Conservation (phyloP, 2,329 filamentous ascomycete species). For the Aspergillus clavatus region DNA sequence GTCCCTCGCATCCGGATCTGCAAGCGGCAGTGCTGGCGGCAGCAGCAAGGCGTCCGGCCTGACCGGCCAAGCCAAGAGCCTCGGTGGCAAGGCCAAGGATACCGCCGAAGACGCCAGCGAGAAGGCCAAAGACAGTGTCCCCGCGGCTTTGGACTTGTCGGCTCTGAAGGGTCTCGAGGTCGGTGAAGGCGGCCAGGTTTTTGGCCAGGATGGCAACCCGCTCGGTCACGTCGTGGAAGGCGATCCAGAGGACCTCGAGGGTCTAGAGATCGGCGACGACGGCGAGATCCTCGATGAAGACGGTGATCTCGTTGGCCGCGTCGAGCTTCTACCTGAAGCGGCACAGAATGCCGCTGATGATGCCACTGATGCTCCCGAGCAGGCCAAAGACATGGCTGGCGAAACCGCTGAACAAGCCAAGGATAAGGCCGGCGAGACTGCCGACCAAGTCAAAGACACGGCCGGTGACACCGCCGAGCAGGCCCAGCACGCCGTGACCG, state of each 20-base stretch:
- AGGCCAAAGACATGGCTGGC: constrained; percentile 12
- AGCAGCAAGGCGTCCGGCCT: constrained; percentile 11
- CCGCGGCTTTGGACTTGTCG: constrained; percentile 24
- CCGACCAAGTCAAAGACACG: constrained; percentile 33
- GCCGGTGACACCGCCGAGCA: constrained; percentile 9
- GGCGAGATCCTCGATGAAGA: constrained; percentile 31
- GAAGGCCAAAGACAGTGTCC: constrained; percentile 17
- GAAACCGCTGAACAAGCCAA: constrained; percentile 36
- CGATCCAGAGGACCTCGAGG: constrained; percentile 38
- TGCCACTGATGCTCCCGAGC: constrained; percentile 7
- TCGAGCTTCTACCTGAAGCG: constrained; percentile 24
- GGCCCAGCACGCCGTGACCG: constrained; percentile 29
- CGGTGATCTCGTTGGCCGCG: constrained; percentile 36
- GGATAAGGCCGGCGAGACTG: constrained; percentile 19
- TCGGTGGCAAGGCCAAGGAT: constrained; percentile 16
- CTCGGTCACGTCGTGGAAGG: constrained; percentile 40
- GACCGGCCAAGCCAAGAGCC: constrained; percentile 15
- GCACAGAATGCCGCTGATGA: constrained; percentile 23
- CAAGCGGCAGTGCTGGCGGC: no score
- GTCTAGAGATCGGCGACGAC: constrained; percentile 37
- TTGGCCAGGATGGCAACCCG: constrained; percentile 31
- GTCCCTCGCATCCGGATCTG: constrained; percentile 28
- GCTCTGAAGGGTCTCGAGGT: constrained; percentile 39
- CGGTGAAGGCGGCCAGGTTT: constrained; percentile 34
- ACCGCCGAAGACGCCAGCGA: constrained; percentile 9